Evolutionary conservation across 306 rosid species (phyloP).

Genomic region (Hippophae rhamnoides): DNA sequence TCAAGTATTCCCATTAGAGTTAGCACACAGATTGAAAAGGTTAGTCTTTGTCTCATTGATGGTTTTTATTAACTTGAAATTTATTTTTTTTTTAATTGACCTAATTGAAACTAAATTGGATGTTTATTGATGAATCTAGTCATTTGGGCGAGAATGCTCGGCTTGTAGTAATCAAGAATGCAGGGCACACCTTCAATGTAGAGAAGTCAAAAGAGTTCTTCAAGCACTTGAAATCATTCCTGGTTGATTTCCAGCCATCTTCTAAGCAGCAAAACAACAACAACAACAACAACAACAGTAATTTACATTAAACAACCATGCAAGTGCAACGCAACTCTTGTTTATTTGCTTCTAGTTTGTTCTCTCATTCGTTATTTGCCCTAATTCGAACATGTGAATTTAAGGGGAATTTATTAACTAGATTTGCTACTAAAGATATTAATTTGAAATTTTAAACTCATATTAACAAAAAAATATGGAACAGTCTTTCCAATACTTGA

Average conservation of each 20-base stretch:
- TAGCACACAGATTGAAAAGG: slow-evolving; percentile 64
- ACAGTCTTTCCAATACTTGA: too few species aligned
- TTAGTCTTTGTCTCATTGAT: slow-evolving; percentile 11
- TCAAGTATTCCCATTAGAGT: slow-evolving; percentile 55
- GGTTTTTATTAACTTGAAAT: not conserved
- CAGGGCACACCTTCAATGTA: slow-evolving; percentile 58
- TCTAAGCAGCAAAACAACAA: slow-evolving; percentile 6
- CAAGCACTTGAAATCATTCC: slow-evolving; percentile 41
- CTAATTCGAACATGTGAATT: not conserved
- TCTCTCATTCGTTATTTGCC: not conserved
- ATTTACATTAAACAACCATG: not conserved
- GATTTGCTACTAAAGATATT: too few species aligned
- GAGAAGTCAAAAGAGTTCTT: slow-evolving; percentile 50
- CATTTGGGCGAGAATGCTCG: slow-evolving; percentile 40
- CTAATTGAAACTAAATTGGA: not conserved
- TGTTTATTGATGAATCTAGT: slow-evolving; percentile 22
- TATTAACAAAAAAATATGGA: too few species aligned
- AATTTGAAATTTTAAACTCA: too few species aligned
- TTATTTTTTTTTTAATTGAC: not conserved
- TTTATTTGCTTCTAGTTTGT: slow-evolving; percentile 5
- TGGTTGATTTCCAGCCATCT: slow-evolving; percentile 21
- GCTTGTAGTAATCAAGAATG: slow-evolving; percentile 39
- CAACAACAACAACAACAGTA: not conserved
- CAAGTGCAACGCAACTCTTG: slow-evolving; percentile 2
- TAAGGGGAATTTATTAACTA: not conserved